A percentile compares a stretch with the other conserved stretches of the same genome.
Conservation (phyloP, 106 monocot species). For the Posidonia australis region DNA sequence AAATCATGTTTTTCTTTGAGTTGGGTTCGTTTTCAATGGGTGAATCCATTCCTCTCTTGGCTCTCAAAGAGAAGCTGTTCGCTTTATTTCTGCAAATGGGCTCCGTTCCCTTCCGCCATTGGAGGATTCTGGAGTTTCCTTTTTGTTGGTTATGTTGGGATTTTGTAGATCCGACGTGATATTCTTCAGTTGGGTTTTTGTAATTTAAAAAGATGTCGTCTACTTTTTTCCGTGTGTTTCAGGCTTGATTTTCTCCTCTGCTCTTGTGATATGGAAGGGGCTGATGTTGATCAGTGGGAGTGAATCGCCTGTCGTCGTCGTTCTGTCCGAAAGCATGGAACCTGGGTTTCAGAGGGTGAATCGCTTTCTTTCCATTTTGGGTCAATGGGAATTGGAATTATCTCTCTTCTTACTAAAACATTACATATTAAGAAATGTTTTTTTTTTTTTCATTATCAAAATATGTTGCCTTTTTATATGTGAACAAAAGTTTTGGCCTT, state of each 20-base stretch:
- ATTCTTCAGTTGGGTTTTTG: not conserved
- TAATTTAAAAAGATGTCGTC: not conserved
- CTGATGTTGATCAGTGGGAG: slow-evolving; percentile 21
- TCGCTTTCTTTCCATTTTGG: not conserved
- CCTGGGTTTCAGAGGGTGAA: slow-evolving; percentile 23
- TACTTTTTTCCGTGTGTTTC: slow-evolving; percentile 1
- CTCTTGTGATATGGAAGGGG: slow-evolving; percentile 24
- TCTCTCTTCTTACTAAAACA: not conserved
- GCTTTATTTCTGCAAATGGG: too few relatives aligned
- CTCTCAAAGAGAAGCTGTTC: too few relatives aligned
- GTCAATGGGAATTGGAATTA: not conserved
- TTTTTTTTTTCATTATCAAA: not conserved
- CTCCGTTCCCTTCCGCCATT: too few relatives aligned
- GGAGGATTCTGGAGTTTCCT: too few relatives aligned
- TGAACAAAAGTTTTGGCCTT: too few relatives aligned
- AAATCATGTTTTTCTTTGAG: too few relatives aligned
- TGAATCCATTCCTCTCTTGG: too few relatives aligned
- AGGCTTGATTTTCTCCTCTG: slow-evolving; percentile 18
- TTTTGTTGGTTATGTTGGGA: too few relatives aligned
- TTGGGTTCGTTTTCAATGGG: too few relatives aligned
- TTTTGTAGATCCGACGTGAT: not conserved
- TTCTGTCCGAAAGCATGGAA: slow-evolving; percentile 24
- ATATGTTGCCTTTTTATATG: not conserved
- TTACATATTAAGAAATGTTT: not conserved
- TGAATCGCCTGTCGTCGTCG: slow-evolving; percentile 22